Base-by-base conservation (phyloP, 2,329 filamentous ascomycete species). In the Aspergillus caelatus region DNA sequence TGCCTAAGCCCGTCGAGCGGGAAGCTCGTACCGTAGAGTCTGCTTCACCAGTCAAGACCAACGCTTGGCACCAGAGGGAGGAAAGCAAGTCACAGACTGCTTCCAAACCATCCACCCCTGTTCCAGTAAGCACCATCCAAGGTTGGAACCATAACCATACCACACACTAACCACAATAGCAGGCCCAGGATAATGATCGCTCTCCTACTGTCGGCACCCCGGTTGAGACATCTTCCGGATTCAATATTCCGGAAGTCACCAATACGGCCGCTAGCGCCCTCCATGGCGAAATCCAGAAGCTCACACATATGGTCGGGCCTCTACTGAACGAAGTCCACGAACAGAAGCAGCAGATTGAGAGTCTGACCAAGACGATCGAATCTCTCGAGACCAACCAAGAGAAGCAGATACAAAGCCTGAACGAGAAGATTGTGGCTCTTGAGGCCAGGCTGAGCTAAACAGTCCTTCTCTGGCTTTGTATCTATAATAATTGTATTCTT, bases 271-370 rank as follows among this genome's bases (percentile, higher is more conserved):
- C 84, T 2, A 84, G 84, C 46, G 80, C 81, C 9, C 82, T 92
- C 14, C 88, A 90, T 71, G 52, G 32, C 32, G 52, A 55, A 39
- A 55, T 39, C 30, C 52, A 55, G 23, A 55, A 55, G 32, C 52
- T 55, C 4, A 52, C 48, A n/a, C 26, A 52, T 12, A 52, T 52
- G 32, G 34, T 55, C 32, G 52, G 21, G 5, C 34, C 34, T 26
- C n/a, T 55, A 10, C 11, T 39, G 87, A 61, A 88, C 87, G 81
- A 88, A 93, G 68, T 91, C 97, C 74, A 87, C 83, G 65, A 83
- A 86, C 91, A 97, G 79, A 91, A 86, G 57, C 85, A 91, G 73
- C 89, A 93, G 77, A 93, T 96, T 70, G 84, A 84, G 57, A 82
- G 84, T 32, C 80, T 96, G 55, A 86, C 91, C 3, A 79, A 82